Conservation (phyloP, 768 basidiomycete species). For the Rhizopogon rudus region DNA sequence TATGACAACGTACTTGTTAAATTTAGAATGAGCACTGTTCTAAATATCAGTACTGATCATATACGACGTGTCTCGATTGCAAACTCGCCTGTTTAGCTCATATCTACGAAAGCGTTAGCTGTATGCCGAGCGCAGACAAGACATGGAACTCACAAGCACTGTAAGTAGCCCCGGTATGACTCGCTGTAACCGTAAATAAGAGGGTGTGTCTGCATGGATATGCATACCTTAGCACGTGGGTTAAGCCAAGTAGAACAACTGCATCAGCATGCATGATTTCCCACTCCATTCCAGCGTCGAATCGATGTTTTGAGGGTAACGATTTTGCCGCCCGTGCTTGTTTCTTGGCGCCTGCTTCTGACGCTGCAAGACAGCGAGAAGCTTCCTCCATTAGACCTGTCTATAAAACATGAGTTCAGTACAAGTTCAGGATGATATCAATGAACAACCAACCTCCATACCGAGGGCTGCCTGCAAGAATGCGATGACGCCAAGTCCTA, state of each 20-base stretch:
- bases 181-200: conserved; percentile 39
- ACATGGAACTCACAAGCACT: conserved; percentile 55
- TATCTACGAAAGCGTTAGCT: conserved; percentile 27
- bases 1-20: conserved; percentile 46
- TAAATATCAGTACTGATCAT: neutral
- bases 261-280: conserved; percentile 74
- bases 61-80: neutral
- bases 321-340: conserved; percentile 36
- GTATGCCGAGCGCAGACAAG: neutral
- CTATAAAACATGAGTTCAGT: conserved; percentile 26
- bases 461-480: conserved; percentile 77
- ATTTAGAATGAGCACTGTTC: conserved; percentile 65
- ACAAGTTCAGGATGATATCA: neutral
- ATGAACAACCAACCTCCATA: conserved; percentile 53
- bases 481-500: conserved; percentile 67
- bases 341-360: conserved; percentile 59
- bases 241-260: conserved; percentile 64
- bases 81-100: conserved; percentile 49
- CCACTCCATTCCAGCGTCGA: conserved; percentile 66
- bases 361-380: conserved; percentile 43
- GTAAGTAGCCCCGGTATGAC: conserved; percentile 73
- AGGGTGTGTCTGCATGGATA: neutral
- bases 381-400: conserved; percentile 62
- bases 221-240: conserved; percentile 60
- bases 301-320: conserved; percentile 32